Percentiles rank a stretch among this genome's conserved stretches.
These are phyloP conservation scores for Stagonosporopsis tanaceti DNA, from an alignment of 2,329 filamentous ascomycete species.

Conservation along the genomic window DNA sequence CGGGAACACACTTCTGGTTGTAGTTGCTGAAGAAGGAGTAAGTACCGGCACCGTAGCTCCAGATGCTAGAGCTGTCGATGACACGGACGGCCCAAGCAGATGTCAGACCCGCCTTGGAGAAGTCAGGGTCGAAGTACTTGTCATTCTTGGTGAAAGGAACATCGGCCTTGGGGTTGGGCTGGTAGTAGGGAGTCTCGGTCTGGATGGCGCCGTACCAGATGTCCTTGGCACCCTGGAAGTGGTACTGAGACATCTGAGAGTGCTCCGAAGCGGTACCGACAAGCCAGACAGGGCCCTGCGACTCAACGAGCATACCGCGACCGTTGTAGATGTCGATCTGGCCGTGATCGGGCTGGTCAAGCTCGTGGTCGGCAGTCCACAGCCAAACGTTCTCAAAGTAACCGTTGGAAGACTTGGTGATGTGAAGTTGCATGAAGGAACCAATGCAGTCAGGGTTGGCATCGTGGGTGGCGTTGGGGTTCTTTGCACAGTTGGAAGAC, in stretches of 20 bases:
- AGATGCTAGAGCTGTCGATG: slow-evolving; percentile 51
- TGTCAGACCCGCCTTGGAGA: slow-evolving; percentile 44
- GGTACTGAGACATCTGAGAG: slow-evolving; percentile 74
- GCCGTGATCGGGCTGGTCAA: slow-evolving; percentile 74
- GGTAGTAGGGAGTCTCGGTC: slow-evolving; percentile 76
- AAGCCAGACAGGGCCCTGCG: slow-evolving; percentile 78
- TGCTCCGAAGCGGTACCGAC: slow-evolving; percentile 73
- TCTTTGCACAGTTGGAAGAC: slow-evolving; percentile 80
- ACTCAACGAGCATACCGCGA: slow-evolving; percentile 83
- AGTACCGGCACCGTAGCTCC: slow-evolving; percentile 61
- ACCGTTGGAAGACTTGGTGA: slow-evolving; percentile 65
- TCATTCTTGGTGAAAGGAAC: slow-evolving; percentile 62
- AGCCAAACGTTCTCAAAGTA: slow-evolving; percentile 92
- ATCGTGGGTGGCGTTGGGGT: slow-evolving; percentile 67
- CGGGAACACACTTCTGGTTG: slow-evolving; percentile 56
- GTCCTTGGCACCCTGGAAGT: slow-evolving; percentile 67
- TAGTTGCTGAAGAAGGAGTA: slow-evolving; percentile 68
- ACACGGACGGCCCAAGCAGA: slow-evolving; percentile 58
- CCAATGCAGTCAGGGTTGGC: slow-evolving; percentile 75
- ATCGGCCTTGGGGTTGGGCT: slow-evolving; percentile 68
- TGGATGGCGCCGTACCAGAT: slow-evolving; percentile 71
- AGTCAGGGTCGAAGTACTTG: slow-evolving; percentile 55
- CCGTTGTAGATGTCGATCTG: slow-evolving; percentile 90
- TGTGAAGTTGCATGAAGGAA: slow-evolving; percentile 70
- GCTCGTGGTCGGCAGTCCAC: slow-evolving; percentile 90